These are phyloP conservation scores for Mucor sp. DNA, from an alignment of 371 early-diverging fungal genomes.

Conservation along the genomic window DNA sequence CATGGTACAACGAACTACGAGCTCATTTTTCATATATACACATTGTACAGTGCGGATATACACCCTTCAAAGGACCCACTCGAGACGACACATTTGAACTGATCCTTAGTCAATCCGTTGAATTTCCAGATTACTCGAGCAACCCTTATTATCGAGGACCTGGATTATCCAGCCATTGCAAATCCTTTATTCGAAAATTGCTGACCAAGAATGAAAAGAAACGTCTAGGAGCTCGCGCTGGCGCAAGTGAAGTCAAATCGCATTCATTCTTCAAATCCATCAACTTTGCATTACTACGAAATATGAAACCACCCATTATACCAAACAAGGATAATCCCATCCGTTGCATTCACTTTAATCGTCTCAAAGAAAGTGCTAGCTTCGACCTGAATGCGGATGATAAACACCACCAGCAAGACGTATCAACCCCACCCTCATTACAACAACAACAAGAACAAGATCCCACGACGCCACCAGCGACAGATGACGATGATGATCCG, in stretches of 20 bases:
- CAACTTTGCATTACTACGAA: conserved; percentile 90
- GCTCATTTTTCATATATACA: neutral
- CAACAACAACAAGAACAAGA: no score
- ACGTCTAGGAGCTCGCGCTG: conserved; percentile 84
- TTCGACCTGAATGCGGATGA: conserved; percentile 42
- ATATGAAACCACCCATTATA: conserved; percentile 88
- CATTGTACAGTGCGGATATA: conserved; percentile 66
- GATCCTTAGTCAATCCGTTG: conserved; percentile 73
- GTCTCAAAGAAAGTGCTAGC: conserved; percentile 63
- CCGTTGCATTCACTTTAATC: conserved; percentile 62
- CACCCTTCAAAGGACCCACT: conserved; percentile 92
- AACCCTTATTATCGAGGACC: conserved; percentile 31
- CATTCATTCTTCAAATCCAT: conserved; percentile 93
- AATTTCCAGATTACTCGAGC: conserved; percentile 60
- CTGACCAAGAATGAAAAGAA: conserved; percentile 84
- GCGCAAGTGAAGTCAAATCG: conserved; percentile 93
- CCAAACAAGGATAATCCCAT: conserved; percentile 62
- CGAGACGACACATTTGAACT: conserved; percentile 84
- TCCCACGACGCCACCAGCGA: conserved; percentile 10
- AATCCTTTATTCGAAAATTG: conserved; percentile 79
- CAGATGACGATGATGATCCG: conserved; percentile 45
- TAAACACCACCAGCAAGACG: conserved; percentile 2
- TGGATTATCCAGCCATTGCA: conserved; percentile 54
- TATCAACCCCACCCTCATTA: no score
- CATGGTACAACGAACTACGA: neutral